Evolutionary conservation across 2,329 filamentous ascomycete genomes (phyloP), one percentile per base, ranked within the genome.

Genomic region (Monilinia aucupariae): DNA sequence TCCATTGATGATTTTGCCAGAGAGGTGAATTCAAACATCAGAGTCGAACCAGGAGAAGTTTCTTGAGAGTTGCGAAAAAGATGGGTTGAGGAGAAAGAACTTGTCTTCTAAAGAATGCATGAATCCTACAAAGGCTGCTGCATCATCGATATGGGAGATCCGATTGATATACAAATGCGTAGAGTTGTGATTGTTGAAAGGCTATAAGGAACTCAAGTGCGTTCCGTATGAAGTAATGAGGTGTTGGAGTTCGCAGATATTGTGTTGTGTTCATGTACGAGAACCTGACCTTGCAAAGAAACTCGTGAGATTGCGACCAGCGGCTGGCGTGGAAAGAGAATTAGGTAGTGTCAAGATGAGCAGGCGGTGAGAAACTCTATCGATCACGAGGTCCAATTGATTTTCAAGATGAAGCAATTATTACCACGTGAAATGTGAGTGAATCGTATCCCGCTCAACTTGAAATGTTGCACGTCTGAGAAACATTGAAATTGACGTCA

Each of bases 361-460:
- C 15, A 10, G 27, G 25, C 25, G 25, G 25, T 30, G 48, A 8
- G 13, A 10, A 27, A 30, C 3, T 8, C 17, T 30, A 49, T 49
- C 7, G 9, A 49, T 30, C 9, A 13, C 2, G 6, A 17, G 47
- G 1, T 15, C 13, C 2, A 27, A 27, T 49, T 22, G 12, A 17
- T 0, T 27, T 1, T 8, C 22, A 20, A 39, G 9, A 30, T 15
- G 1, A 3, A 8, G 13, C 17, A 5, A 5, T 8, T 1, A 8
- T 30, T 3, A 8, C 8, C 25, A n/a, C 20, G 25, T 55, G 25
- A 2, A 43, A 15, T 8, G 45, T 15, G 2, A 8, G 12, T 22
- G 41, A 45, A 55, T 55, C 6, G 25, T 2, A 2, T 30, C 3
- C 25, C 13, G n/a, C 25, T 55, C 25, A 22, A 55, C 17, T 32